Evolutionary conservation across 805 yeast genomes (phyloP), one percentile per base, ranked within the genome.

Genomic region (Ogataea paradorogensis): DNA sequence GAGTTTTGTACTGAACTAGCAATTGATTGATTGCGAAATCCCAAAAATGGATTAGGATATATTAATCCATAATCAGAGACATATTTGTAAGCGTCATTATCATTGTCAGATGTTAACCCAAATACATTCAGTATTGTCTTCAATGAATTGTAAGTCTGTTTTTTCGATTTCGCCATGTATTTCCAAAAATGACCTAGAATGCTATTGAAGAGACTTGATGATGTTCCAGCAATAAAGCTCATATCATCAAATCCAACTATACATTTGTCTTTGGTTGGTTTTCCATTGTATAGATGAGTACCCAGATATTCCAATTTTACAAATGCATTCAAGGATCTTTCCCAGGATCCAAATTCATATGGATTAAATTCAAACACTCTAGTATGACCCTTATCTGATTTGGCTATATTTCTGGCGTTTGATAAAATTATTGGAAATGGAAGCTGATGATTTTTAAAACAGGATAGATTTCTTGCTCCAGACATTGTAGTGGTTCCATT

Each of bases 261-360:
- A 50, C 88, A 81, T 2, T 24, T 40, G 0, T 27, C 52, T 53
- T 9, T 56, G 45, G 6, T 39, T 0, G 80, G 65, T 9, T 41
- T 45, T 0, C 85, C 85, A 32, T 68, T 61, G 18, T 46, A 42
- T 8, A 79, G 52, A 2, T 59, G 39, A 0, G 83, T 64, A 0
- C 87, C 87, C 20, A 81, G 55, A 48, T 70, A 80, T 42, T 67
- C 68, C 28, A 73, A 48, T n/a, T 73, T 67, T 3, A 72, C 62
- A 47, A 81, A 81, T 4, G 75, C 62, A 26, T 66, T 59, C 24
- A 73, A 47, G 28, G 58, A 56, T 10, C 62, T 45, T 46, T 79
- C 83, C 84, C 85, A 81, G 0, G 83, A 76, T 0, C 87, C 87
- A 62, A 80, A 80, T 42, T 81, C 88, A 51, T 59, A 77, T 0